Conservation (phyloP, 1,284 basidiomycete species). For the Taiwanofungus camphoratus region DNA sequence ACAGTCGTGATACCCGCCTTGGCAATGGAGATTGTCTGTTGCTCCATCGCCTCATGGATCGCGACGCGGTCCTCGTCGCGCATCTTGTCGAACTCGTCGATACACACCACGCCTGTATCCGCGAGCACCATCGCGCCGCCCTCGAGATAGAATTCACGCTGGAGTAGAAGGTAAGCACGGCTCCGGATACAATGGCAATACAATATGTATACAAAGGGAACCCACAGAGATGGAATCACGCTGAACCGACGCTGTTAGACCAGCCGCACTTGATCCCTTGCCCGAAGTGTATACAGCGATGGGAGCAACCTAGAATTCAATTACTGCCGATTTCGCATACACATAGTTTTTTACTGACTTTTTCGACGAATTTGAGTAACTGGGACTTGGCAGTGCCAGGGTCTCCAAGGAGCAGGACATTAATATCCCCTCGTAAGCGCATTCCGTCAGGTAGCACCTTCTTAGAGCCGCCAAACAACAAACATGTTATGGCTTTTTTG, state of each 20-base stretch:
- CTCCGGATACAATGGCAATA: constrained; percentile 4
- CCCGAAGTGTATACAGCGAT: constrained; percentile 98
- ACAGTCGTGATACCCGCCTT: constrained; percentile 99
- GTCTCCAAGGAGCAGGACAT: constrained; percentile 93
- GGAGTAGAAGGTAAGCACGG: constrained; percentile 3
- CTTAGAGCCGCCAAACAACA: constrained; percentile 97
- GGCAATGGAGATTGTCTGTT: constrained; percentile 99
- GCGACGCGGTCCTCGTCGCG: constrained; percentile 98
- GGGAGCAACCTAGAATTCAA: constrained; percentile 71
- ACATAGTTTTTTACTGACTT: constrained; percentile 44
- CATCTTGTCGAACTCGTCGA: constrained; percentile 99
- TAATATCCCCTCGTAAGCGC: constrained; percentile 96
- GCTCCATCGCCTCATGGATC: constrained; percentile 99
- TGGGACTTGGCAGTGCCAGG: constrained; percentile 99
- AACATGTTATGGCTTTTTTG: constrained; percentile 94
- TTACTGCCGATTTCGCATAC: background rate
- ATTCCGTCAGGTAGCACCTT: constrained; percentile 97
- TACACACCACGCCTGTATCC: constrained; percentile 97
- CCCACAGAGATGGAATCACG: constrained; percentile 85
- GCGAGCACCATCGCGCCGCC: constrained; percentile 99
- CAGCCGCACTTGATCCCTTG: constrained; percentile 96
- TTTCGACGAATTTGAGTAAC: constrained; percentile 97
- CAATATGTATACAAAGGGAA: constrained; percentile 6
- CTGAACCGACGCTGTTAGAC: constrained; percentile 97
- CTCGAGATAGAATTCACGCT: constrained; percentile 99